Conservation (phyloP, 1,139 yeast species). For the Hyphopichia burtonii region DNA sequence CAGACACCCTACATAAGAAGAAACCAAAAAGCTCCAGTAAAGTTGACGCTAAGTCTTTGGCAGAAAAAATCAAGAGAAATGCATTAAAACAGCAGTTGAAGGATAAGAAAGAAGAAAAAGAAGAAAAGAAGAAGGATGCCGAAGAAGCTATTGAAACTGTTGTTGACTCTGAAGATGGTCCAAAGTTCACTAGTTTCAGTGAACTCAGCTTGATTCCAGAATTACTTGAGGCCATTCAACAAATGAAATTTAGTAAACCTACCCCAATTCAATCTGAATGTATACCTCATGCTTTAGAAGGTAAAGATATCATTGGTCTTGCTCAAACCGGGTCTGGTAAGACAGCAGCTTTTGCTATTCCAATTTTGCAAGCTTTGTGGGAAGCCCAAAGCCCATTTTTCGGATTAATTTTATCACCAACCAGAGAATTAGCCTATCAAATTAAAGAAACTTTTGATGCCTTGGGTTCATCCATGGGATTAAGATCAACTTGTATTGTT, state of each 20-base stretch:
- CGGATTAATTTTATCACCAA: slow-evolving; percentile 91
- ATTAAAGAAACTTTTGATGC: slow-evolving; percentile 96
- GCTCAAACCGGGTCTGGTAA: slow-evolving; percentile 88
- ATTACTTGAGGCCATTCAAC: slow-evolving; percentile 73
- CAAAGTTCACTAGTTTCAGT: slow-evolving; percentile 44
- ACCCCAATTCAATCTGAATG: slow-evolving; percentile 93
- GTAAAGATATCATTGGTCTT: slow-evolving; percentile 77
- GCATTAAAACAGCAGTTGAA: slow-evolving; percentile 37
- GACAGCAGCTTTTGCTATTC: slow-evolving; percentile 86
- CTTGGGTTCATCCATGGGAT: slow-evolving; percentile 85
- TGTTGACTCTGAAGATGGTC: slow-evolving; percentile 19
- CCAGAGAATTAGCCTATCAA: slow-evolving; percentile 95
- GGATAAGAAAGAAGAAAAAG: slow-evolving; percentile 11
- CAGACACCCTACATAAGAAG: slow-evolving; percentile 14
- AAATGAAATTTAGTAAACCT: slow-evolving; percentile 62
- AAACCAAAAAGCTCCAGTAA: slow-evolving; percentile 12
- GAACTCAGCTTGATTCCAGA: slow-evolving; percentile 74
- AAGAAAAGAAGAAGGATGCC: slow-evolving; percentile 6
- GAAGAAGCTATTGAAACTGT: slow-evolving; percentile 7
- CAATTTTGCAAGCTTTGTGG: slow-evolving; percentile 88
- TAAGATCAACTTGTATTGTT: slow-evolving; percentile 80
- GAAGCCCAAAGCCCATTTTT: slow-evolving; percentile 84
- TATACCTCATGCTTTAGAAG: slow-evolving; percentile 87
- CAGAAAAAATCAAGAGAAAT: slow-evolving; percentile 53
- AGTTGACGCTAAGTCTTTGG: slow-evolving; percentile 34